Base-by-base conservation (phyloP, 2,329 filamentous ascomycete genomes). In the Aureobasidium sp. region DNA sequence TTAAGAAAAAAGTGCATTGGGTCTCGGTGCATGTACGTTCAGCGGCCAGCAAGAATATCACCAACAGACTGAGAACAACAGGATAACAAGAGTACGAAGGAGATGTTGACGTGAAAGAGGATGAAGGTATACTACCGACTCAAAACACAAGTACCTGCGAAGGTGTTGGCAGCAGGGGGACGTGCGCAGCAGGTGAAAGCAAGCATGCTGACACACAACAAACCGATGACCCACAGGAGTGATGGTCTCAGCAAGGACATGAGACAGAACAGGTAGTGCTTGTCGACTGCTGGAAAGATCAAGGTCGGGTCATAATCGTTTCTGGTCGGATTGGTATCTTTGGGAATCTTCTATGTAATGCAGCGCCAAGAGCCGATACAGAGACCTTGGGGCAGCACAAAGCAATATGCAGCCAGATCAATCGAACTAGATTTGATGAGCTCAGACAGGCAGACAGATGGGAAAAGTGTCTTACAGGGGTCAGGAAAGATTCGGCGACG, bases 401-500 rank as follows among this genome's bases (percentile, higher is more conserved):
- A 47, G 48, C 21, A 17, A n/a, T 8, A 10, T 41, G 47, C 29
- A 52, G 29, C 41, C 39, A 40, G 12, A 38, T 56, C 47, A 59
- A 29, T 57, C 55, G 55, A 59, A 59, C 58, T 58, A 27, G 12
- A 22, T 1, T 14, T 30, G 16, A 29, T 51, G 27, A 51, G 48
- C 12, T 32, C 16, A 11, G 7, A n/a, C 1, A 14, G 14, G 6
- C 48, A 41, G 25, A 51, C 25, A 25, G 27, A 21, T 32, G 12
- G 11, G n/a, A 16, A 14, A 19, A 24, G 17, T 17, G 37, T 51
- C 48, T 51, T 41, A 51, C 48, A 25, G 91, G 93, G 67, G 91
- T 96, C 71, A 98, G 74, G 79, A 98, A 98, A 56, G 93, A 96
- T 73, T 98, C 93, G 42, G 93, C 93, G 48, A 98, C 91, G 68